Base-by-base conservation (phyloP, 129 eudicot species). In the Silybum marianum region DNA sequence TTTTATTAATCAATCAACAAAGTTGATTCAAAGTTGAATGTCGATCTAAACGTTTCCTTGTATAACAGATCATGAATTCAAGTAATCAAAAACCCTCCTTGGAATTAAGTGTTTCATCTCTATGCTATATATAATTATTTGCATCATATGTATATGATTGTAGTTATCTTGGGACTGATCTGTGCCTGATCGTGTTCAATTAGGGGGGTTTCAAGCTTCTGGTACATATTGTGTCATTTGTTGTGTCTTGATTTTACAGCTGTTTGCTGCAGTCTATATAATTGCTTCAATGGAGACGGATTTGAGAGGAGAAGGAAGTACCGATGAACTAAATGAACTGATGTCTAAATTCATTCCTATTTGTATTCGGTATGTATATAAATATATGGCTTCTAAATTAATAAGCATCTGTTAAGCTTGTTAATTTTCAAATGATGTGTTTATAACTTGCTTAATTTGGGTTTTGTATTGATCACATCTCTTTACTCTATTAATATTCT, bases 281-380 rank as follows among this genome's bases (percentile, higher is more conserved):
- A 51, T 51, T 51, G 63, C 63, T 22, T 65, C 26, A 22, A 23
- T 65, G 70, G 32, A 65, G 14, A 22, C 1, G 32, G 24, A 65
- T 65, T 22, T 28, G 6, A 23, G 13, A 9, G 32, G 16, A 63
- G 69, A 63, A 19, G 28, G 9, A 16, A 28, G 22, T 32, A 16
- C 24, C 16, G 14, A 30, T 32, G 14, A 30, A 70, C 46, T 22
- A 32, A 70, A 4, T 22, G 24, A 32, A 32, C 12, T 10, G 48
- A 32, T 32, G 36, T 0, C 13, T 36, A 7, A n/a, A 34, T 18
- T n/a, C 23, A 6, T 1, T n/a, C 11, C 2, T n/a, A 7, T 71
- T 16, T 71, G 26, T 71, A 34, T 71, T 7, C 51, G 51, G 75
- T 71, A 71, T 71, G 75, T 71, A 21, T 70, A 18, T 58, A 58